Conservation (phyloP, 768 basidiomycete species). For the Amanita jacksonii region DNA sequence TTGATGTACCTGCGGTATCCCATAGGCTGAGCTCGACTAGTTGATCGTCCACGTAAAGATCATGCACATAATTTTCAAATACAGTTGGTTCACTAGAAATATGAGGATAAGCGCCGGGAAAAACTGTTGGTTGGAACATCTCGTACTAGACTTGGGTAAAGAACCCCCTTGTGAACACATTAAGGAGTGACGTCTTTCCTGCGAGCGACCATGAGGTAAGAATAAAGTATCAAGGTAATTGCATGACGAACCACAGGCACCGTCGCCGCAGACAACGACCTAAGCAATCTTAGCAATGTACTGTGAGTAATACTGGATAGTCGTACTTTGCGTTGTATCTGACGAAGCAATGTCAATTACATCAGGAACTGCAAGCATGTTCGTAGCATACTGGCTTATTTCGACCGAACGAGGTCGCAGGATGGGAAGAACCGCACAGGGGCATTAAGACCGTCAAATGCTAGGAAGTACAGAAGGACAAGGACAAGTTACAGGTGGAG, state of each 20-base stretch:
- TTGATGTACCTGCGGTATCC: slow-evolving; percentile 86
- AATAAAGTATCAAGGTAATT: slow-evolving; percentile 11
- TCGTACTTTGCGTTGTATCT: slow-evolving; percentile 41
- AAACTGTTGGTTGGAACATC: slow-evolving; percentile 7
- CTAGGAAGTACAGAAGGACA: no score
- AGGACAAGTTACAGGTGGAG: not conserved
- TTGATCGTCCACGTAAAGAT: slow-evolving; percentile 79
- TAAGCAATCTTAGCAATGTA: slow-evolving; percentile 14
- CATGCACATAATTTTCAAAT: slow-evolving; percentile 96
- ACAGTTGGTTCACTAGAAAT: slow-evolving; percentile 75
- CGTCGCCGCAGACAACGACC: slow-evolving; percentile 92
- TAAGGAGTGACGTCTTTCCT: slow-evolving; percentile 81
- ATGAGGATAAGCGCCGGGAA: not conserved
- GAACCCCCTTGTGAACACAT: slow-evolving; percentile 85
- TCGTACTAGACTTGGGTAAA: slow-evolving; percentile 93
- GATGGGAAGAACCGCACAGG: slow-evolving; percentile 45
- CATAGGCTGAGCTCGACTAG: slow-evolving; percentile 86
- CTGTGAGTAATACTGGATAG: not conserved
- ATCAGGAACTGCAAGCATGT: slow-evolving; percentile 2
- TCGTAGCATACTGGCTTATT: slow-evolving; percentile 35
- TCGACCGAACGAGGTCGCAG: slow-evolving; percentile 46
- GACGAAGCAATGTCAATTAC: slow-evolving; percentile 5
- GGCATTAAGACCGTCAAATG: slow-evolving; percentile 27
- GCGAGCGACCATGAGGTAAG: slow-evolving; percentile 11
- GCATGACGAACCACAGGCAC: slow-evolving; percentile 70